Base-by-base conservation (phyloP, 2,329 filamentous ascomycete genomes). In the Trichoderma polysporum region DNA sequence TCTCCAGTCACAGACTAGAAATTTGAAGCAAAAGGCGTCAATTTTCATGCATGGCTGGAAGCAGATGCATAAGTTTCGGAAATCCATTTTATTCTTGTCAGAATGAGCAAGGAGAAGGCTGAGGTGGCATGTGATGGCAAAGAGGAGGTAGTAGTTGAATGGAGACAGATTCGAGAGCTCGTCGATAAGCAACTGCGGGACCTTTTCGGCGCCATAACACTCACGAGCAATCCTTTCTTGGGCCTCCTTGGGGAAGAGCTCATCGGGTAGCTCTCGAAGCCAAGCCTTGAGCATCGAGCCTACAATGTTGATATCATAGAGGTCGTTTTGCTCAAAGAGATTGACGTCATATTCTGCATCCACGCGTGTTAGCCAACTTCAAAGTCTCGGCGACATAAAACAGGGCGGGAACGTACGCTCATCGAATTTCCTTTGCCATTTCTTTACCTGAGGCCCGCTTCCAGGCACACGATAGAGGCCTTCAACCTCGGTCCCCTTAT, bases 11-110 rank as follows among this genome's bases (percentile, higher is more conserved):
- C 93, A 92, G 22, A 98, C 94, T 13, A 98, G 84, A 71, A 97
- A 97, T 74, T 94, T 93, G 85, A 98, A 98, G 77, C 93, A 96
- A 77, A 94, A 96, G 1, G 90, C 90, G 74, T 98, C 94, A 68
- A 98, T 95, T 80, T 94, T 97, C 87, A 98, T 93, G 78, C 93
- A 97, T 3, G 94, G 94, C 78, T 97, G 93, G 79, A 97, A 97
- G 81, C 94, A 98, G 73, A 97, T 97, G 80, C 93, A 97, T 27
- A 98, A 83, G 71, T 97, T 97, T 75, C 92, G 89, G 76, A 94
- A 97, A 76, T 97, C 93, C 94, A 98, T 98, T 82, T 97, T 97
- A 85, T 97, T 98, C 82, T 94, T 94, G 70, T 96, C 92, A 27
- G 93, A 91, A 77, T 97, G 94, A 1, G 92, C 93, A 72, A 97